Percentiles rank a stretch among this genome's conserved stretches.
Conservation (phyloP, 2,329 filamentous ascomycete species). For the Beauveria caledonica region DNA sequence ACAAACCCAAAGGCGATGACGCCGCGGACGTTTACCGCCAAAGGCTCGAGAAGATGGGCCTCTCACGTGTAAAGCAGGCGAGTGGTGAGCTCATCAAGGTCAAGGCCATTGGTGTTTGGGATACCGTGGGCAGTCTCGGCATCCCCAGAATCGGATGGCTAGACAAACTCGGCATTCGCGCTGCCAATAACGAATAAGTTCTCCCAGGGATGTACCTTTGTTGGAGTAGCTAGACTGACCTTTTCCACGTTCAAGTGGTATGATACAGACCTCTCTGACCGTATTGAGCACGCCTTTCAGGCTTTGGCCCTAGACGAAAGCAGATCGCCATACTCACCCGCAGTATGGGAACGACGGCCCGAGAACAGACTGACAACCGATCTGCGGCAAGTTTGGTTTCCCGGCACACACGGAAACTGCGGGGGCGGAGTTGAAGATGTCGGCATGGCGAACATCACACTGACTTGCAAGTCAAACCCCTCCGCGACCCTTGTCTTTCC, state of each 20-base stretch:
- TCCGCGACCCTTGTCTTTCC: neutral
- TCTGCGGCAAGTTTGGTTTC: slow-evolving; percentile 54
- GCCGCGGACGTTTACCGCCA: slow-evolving; percentile 36
- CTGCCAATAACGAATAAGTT: slow-evolving; percentile 39
- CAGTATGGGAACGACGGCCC: slow-evolving; percentile 42
- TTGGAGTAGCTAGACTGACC: slow-evolving; percentile 21
- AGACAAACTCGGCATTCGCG: slow-evolving; percentile 37
- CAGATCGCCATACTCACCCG: slow-evolving; percentile 44
- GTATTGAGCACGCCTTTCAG: slow-evolving; percentile 50
- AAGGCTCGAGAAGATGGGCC: slow-evolving; percentile 34
- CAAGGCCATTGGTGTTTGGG: slow-evolving; percentile 39
- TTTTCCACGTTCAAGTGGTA: slow-evolving; percentile 40
- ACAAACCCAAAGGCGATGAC: slow-evolving; percentile 38
- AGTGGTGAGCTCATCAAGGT: slow-evolving; percentile 36
- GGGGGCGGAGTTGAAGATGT: slow-evolving; percentile 57
- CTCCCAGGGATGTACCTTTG: slow-evolving; percentile 2
- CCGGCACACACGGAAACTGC: slow-evolving; percentile 62
- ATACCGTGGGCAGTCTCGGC: slow-evolving; percentile 35
- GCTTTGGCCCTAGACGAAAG: slow-evolving; percentile 51
- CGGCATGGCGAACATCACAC: slow-evolving; percentile 31
- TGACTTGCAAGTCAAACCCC: slow-evolving; percentile 27
- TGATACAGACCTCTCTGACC: slow-evolving; percentile 43
- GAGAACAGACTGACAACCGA: slow-evolving; percentile 32
- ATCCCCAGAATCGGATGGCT: slow-evolving; percentile 39
- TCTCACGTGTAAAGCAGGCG: slow-evolving; percentile 32